phyloP scores from a whole-genome alignment of 768 basidiomycete species.

The Porphyrellus cyaneotinctus region DNA sequence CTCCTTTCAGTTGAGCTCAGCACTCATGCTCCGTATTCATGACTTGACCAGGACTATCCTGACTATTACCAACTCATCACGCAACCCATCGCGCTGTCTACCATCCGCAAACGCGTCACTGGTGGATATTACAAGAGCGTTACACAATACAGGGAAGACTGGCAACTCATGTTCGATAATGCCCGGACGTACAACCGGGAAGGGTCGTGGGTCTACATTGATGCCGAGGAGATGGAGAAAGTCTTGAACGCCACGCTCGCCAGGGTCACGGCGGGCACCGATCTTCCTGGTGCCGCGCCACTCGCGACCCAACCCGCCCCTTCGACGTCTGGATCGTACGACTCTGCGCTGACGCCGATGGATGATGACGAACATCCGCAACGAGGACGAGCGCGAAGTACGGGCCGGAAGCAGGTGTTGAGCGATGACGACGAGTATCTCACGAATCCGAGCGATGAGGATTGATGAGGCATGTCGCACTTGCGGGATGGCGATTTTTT shows the following conservation, averaged over 20 bases:
- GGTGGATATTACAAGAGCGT: conserved; percentile 71
- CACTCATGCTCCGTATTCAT: too few species aligned
- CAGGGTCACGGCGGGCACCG: conserved; percentile 59
- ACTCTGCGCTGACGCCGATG: conserved; percentile 74
- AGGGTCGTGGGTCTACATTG: conserved; percentile 91
- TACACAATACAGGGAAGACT: conserved; percentile 69
- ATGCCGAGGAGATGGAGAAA: conserved; percentile 93
- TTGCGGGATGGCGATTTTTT: not conserved
- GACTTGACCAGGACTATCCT: conserved; percentile 66
- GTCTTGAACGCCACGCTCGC: conserved; percentile 73
- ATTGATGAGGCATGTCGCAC: conserved; percentile 33
- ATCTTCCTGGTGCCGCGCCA: conserved; percentile 67
- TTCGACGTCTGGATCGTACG: conserved; percentile 46
- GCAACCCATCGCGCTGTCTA: conserved; percentile 82
- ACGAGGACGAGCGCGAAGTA: conserved; percentile 52
- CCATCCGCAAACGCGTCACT: conserved; percentile 74
- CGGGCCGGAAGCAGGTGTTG: conserved; percentile 66
- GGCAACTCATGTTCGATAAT: conserved; percentile 90
- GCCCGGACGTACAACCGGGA: conserved; percentile 93
- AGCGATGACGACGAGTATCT: conserved; percentile 65
- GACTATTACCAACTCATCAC: conserved; percentile 90
- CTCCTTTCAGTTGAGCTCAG: not conserved
- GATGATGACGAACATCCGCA: conserved; percentile 72
- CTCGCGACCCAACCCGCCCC: conserved; percentile 26
- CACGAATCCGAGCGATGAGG: conserved; percentile 70